A percentile compares a stretch with the other conserved stretches of the same genome.
Evolutionary conservation across 2,329 filamentous ascomycete species (phyloP).

Genomic region (Fusarium ramigenum): DNA sequence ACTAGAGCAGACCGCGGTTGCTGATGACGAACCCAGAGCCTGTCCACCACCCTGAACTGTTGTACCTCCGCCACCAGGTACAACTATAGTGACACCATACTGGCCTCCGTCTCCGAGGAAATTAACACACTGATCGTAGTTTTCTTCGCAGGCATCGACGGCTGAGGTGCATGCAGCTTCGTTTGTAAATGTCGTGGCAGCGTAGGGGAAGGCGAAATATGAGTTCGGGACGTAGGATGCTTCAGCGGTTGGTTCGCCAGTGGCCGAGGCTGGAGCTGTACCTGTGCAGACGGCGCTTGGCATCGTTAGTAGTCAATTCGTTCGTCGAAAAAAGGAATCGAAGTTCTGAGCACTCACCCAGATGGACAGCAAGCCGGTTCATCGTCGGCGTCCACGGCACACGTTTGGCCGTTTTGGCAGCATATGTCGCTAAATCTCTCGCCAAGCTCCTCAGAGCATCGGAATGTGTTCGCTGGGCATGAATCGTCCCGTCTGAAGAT

Average conservation of each 20-base stretch:
- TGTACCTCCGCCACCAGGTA: constrained; percentile 62
- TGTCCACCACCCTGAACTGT: constrained; percentile 57
- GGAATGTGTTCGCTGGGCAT: constrained; percentile 61
- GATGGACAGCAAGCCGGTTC: constrained; percentile 64
- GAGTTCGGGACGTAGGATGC: constrained; percentile 65
- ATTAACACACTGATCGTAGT: constrained; percentile 63
- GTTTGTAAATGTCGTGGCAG: constrained; percentile 62
- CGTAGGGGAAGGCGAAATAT: constrained; percentile 69
- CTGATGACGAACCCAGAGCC: constrained; percentile 56
- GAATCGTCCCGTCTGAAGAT: constrained; percentile 43
- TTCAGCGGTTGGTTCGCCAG: constrained; percentile 48
- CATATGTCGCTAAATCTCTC: constrained; percentile 59
- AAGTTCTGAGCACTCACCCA: constrained; percentile 51
- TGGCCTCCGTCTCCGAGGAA: constrained; percentile 54
- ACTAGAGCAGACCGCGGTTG: constrained; percentile 65
- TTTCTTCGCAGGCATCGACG: constrained; percentile 60
- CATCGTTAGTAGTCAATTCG: constrained; percentile 17
- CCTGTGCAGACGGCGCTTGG: constrained; percentile 65
- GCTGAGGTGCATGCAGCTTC: constrained; percentile 62
- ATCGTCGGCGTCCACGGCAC: constrained; percentile 59
- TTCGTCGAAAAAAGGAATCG: background rate
- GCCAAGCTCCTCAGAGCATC: constrained; percentile 59
- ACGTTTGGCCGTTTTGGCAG: constrained; percentile 61
- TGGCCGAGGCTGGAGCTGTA: constrained; percentile 56
- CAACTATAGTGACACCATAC: constrained; percentile 65